Base-by-base conservation (phyloP, 257 asterid species). In the Linaria vulgaris region DNA sequence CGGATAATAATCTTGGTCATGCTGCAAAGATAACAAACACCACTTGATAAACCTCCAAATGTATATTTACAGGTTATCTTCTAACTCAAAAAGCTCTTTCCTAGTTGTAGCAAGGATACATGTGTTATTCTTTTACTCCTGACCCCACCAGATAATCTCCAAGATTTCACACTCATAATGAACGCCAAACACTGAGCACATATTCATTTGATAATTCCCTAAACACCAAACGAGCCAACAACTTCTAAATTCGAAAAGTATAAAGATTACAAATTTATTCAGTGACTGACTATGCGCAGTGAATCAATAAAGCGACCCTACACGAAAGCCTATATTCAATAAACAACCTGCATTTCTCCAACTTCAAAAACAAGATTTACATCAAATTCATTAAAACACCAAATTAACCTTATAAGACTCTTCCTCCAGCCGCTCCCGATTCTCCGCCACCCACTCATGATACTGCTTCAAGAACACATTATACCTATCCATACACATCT, bases 1-100 rank as follows among this genome's bases (percentile, higher is more conserved):
- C 68, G 96, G 97, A 69, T 88, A 87, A 81, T 86, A 85, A 78
- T 91, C 98, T 71, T 91, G 98, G 64, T 91, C 98, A 34, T 78
- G 59, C 98, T 91, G 90, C 78, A 77, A 3, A 45, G 34, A 52
- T 51, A 56, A 61, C 38, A 69, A 41, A 64, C 38, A 24, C 55
- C 49, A 23, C 47, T 37, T 53, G 10, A 22, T 75, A 16, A 81
- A 61, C 49, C 45, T 58, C 61, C 48, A 37, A 19, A 41, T 9
- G 63, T 20, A 72, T 23, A 27, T 49, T 50, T 12, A 64, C 48
- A 23, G 44, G 38, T 56, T 31, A 34, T 49, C 54, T 56, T 31
- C 37, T 37, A 16, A 4, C 41, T 16, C 37, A 20, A 44, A 34
- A 34, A 34, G 9, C 14, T 20, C 13, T 21, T 6, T 27, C 56